Evolutionary conservation across 225 moss, liverwort and hornwort genomes (phyloP), one percentile per base, ranked within the genome.

Genomic region (Physcomitrium patens): DNA sequence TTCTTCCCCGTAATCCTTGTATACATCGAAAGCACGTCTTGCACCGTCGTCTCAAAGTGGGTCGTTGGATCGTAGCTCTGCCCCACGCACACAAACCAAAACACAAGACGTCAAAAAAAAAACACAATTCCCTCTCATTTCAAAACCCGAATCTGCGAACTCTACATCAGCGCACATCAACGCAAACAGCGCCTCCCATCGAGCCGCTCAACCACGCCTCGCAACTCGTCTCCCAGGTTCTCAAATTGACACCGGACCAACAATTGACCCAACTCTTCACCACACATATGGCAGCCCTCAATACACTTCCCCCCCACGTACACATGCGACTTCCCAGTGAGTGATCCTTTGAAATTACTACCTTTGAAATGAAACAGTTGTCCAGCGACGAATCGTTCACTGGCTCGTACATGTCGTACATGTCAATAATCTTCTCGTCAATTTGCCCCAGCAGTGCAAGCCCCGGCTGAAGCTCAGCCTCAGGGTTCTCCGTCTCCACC

Each of bases 1-100:
- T 37, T 37, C 91, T 91, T 91, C 60, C 89, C 91, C 17, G 91
- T 91, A 50, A 91, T 91, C 69, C 77, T 74, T 27, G 89, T 83
- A 59, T 91, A 91, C 81, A 91, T 91, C 60, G 82, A 72, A 69
- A 89, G 85, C 14, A 91, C 91, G 69, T 91, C 91, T 44, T 86
- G 86, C 8, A 91, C 83, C 20, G 91, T 91, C 11, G 91, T 89
- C 78, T 91, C 91, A 59, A 91, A 89, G 73, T 91, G 91, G 37
- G 91, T 89, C 4, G 89, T 89, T 42, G 89, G 89, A 60, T 91
- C 91, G 74, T 91, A 91, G 54, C 91, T 91, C 89, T 91, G 84
- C 79, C 59, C 13, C 59, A 59, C 59, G 59, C 26, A 12, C 67
- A 49, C 49, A 66, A 68, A 27, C 12, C 5, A 37, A 4, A 37